phyloP scores from a whole-genome alignment of 257 asterid genomes.

The Apocynum venetum region DNA sequence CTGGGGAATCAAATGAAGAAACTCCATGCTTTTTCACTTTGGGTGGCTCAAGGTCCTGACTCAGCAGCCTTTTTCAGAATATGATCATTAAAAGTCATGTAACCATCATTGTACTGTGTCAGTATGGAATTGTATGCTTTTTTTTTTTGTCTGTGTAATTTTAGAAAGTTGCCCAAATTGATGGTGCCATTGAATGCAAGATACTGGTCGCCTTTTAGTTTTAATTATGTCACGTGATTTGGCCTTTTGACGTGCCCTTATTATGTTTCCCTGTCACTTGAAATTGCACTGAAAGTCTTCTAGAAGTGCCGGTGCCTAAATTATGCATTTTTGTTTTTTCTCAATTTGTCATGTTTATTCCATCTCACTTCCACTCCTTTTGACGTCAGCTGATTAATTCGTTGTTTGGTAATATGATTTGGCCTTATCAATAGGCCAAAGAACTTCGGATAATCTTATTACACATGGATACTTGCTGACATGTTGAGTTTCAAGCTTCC shows the following conservation, averaged over 20 bases:
- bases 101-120: not conserved
- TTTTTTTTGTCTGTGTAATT: not conserved
- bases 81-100: not conserved
- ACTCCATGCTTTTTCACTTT: not conserved
- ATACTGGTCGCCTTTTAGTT: not conserved
- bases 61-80: not conserved
- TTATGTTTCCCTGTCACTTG: not conserved
- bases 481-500: not conserved
- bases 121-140: not conserved
- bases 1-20: too few species aligned
- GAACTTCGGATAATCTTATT: not conserved
- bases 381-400: not conserved
- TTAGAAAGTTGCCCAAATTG: conserved; percentile 4
- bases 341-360: not conserved
- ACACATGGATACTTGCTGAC: not conserved
- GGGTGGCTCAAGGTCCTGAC: not conserved
- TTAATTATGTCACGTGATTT: not conserved
- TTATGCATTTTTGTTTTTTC: not conserved
- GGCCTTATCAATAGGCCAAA: not conserved
- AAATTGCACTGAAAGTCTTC: not conserved
- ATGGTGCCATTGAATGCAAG: not conserved
- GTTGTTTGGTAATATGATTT: not conserved
- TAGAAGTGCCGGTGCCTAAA: not conserved
- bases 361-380: not conserved
- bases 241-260: not conserved